Evolutionary conservation across 805 yeast genomes (phyloP).

Genomic region (Ogataea philodendri): DNA sequence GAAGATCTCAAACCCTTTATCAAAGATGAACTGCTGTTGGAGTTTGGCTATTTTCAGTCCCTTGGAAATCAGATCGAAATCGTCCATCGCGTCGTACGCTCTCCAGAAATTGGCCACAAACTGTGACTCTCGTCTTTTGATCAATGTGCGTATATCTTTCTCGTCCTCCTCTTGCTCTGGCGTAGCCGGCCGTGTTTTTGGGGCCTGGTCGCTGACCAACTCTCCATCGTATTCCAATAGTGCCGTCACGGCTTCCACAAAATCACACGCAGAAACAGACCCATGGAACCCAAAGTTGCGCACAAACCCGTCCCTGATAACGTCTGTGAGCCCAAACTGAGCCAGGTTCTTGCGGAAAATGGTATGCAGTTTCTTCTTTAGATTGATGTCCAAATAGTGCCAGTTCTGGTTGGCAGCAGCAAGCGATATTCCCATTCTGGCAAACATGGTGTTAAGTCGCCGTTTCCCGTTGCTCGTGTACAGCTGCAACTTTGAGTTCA

Average conservation of each 20-base stretch:
- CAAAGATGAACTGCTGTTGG: conserved; percentile 78
- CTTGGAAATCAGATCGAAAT: conserved; percentile 51
- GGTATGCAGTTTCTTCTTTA: conserved; percentile 69
- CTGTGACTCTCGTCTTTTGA: conserved; percentile 32
- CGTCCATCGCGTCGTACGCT: conserved; percentile 53
- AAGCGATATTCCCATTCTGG: conserved; percentile 92
- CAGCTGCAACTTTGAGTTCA: conserved; percentile 78
- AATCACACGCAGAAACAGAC: conserved; percentile 85
- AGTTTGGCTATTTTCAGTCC: conserved; percentile 85
- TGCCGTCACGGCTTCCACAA: conserved; percentile 85
- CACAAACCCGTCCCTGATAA: conserved; percentile 81
- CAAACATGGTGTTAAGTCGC: conserved; percentile 84
- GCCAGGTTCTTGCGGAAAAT: conserved; percentile 71
- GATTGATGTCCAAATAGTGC: conserved; percentile 80
- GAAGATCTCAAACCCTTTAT: conserved; percentile 84
- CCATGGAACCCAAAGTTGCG: conserved; percentile 88
- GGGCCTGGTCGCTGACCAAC: conserved; percentile 14
- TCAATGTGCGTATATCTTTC: conserved; percentile 29
- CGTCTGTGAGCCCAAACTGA: conserved; percentile 75
- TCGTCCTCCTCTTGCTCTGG: conserved; percentile 29
- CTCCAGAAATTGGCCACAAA: conserved; percentile 50
- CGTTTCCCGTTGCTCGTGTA: conserved; percentile 94
- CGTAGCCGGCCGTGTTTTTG: conserved; percentile 14
- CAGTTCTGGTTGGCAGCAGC: conserved; percentile 88
- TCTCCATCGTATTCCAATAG: conserved; percentile 67